phyloP scores from a whole-genome alignment of 2,329 filamentous ascomycete species.

The Pestalotiopsis sp. region DNA sequence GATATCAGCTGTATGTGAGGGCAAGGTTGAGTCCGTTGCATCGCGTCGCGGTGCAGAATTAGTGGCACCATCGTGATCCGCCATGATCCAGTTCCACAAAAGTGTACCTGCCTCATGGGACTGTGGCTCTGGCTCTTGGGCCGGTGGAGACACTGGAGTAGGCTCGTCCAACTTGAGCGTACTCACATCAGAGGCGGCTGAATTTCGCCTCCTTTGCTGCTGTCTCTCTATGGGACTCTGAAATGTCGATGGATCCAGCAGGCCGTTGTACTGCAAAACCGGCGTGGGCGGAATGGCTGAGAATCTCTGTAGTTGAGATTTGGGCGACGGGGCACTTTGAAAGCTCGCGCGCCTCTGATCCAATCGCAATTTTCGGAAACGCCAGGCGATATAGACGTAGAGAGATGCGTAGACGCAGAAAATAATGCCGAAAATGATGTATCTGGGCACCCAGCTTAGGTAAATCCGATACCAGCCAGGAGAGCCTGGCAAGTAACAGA shows the following conservation, averaged over 20 bases:
- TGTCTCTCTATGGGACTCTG: constrained; percentile 15
- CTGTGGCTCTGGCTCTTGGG: constrained; percentile 9
- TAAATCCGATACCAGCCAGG: constrained; percentile 71
- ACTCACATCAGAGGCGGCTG: constrained; percentile 29
- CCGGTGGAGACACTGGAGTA: constrained; percentile 11
- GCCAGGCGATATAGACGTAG: constrained; percentile 65
- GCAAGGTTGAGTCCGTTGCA: neutral
- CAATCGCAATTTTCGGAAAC: constrained; percentile 42
- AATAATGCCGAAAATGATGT: constrained; percentile 67
- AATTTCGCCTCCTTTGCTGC: constrained; percentile 27
- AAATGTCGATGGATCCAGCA: constrained; percentile 20
- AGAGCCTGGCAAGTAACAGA: constrained; percentile 69
- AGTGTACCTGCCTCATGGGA: constrained; percentile 19
- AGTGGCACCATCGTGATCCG: constrained; percentile 16
- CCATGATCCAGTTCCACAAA: constrained; percentile 28
- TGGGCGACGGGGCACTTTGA: constrained; percentile 17
- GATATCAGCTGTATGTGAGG: constrained; percentile 9
- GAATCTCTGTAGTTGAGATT: constrained; percentile 15
- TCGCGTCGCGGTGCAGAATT: constrained; percentile 10
- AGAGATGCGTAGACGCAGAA: constrained; percentile 67
- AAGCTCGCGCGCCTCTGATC: constrained; percentile 30
- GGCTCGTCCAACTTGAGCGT: constrained; percentile 24
- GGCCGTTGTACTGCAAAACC: constrained; percentile 24
- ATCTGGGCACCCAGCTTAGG: constrained; percentile 74
- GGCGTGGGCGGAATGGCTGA: constrained; percentile 25